A percentile compares a stretch with the other conserved stretches of the same genome.
Conservation (phyloP, 257 asterid genomes). For the Salvia miltiorrhiza region DNA sequence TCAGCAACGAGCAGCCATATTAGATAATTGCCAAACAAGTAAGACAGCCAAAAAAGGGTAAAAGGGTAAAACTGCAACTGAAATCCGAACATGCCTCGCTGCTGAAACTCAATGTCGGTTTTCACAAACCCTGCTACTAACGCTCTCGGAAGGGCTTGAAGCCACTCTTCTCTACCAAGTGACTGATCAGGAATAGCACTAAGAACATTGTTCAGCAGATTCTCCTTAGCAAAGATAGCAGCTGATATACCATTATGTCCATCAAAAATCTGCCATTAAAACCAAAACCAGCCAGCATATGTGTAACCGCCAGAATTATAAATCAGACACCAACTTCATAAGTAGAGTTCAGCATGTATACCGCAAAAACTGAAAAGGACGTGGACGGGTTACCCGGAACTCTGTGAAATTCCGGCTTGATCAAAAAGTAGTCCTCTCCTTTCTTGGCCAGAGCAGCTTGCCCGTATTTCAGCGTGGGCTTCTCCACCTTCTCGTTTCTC, state of each 20-base stretch:
- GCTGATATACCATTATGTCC: conserved; percentile 99
- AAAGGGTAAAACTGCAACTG: background rate
- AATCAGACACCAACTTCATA: conserved; percentile 10
- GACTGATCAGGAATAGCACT: conserved; percentile 91
- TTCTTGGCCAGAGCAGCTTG: conserved; percentile 81
- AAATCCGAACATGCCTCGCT: conserved; percentile 43
- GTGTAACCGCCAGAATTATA: background rate
- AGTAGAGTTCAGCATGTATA: conserved; percentile 19
- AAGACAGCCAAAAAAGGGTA: conserved; percentile 1
- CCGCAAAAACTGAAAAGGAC: conserved; percentile 80
- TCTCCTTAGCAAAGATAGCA: conserved; percentile 89
- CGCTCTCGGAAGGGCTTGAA: conserved; percentile 93
- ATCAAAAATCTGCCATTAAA: conserved; percentile 66
- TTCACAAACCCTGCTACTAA: conserved; percentile 96
- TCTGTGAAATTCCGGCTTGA: conserved; percentile 61
- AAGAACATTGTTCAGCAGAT: conserved; percentile 75
- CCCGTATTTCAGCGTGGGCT: conserved; percentile 64
- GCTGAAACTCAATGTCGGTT: conserved; percentile 95
- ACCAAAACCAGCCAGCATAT: background rate
- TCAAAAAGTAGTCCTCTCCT: conserved; percentile 82
- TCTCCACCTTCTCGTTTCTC: conserved; percentile 66
- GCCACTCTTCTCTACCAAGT: conserved; percentile 86
- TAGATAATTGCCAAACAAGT: conserved; percentile 38
- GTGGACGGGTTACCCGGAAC: conserved; percentile 61
- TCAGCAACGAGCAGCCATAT: conserved; percentile 8